Percentiles rank a stretch among this genome's conserved stretches.
Evolutionary conservation across 495 filamentous ascomycete species (phyloP).

Genomic region (Halenospora varia): DNA sequence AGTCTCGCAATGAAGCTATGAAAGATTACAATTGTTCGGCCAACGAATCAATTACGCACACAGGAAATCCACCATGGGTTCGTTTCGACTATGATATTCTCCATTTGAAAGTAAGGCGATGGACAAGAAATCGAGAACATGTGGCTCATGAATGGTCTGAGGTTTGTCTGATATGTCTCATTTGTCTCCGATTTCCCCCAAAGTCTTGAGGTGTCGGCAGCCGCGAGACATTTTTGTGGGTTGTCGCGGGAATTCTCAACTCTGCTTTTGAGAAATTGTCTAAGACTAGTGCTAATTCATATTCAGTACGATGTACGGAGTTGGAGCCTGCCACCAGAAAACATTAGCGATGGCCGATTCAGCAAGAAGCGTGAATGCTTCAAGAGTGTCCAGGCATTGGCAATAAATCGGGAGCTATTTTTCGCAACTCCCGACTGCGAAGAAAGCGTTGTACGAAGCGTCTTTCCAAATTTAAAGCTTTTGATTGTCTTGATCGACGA

Average conservation of each 20-base stretch:
- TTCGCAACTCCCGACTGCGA: not conserved
- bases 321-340: not conserved
- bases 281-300: too few species aligned
- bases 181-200: too few species aligned
- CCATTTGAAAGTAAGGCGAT: not conserved
- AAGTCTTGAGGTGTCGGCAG: too few species aligned
- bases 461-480: slow-evolving; percentile 1
- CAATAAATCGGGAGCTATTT: not conserved
- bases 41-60: not conserved
- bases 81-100: slow-evolving; percentile 2
- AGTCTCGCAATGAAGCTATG: not conserved
- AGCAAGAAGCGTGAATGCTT: not conserved
- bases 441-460: not conserved
- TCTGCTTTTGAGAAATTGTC: too few species aligned
- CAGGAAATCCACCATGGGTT: not conserved
- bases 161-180: too few species aligned
- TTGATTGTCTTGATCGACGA: slow-evolving; percentile 2
- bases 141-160: not conserved
- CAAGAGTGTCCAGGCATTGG: not conserved
- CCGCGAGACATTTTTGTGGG: too few species aligned
- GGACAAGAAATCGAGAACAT: not conserved
- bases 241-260: too few species aligned
- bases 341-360: not conserved
- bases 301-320: not conserved
- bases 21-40: not conserved